Base-by-base conservation (phyloP, 2,329 filamentous ascomycete species). In the Cladophialophora immunda region DNA sequence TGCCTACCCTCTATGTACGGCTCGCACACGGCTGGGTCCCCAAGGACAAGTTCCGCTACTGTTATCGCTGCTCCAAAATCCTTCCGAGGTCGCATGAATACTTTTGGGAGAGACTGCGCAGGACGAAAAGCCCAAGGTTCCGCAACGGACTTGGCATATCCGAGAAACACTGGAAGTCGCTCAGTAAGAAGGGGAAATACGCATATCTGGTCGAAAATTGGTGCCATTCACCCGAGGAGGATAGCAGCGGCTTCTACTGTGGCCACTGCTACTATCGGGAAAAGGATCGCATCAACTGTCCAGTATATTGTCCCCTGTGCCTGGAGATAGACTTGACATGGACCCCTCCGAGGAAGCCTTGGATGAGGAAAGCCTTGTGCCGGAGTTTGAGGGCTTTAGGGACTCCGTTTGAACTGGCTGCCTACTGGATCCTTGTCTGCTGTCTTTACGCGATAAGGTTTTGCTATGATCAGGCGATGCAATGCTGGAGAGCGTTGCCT, bases 1-100 rank as follows among this genome's bases (percentile, higher is more conserved):
- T 38, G 2, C 61, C 67, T 52, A 62, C 38, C n/a, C 66, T 72
- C 50, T 65, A 67, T 30, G 53, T 69, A 13, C 65, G 71, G 7
- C 69, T 72, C n/a, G 71, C 71, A 8, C 68, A 71, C 45, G 71
- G 71, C 27, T 72, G 71, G 71, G 50, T 69, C 15, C 66, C 68
- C 38, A 71, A 71, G 53, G 68, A 68, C 29, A 60, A 59, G 15
- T 56, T 68, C 30, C 69, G 69, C n/a, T 72, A 71, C 55, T 72
- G 71, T 60, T 62, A 60, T 41, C 65, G 62, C 4, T 72, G 71
- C 53, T 54, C 68, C 57, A 64, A 62, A 45, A 71, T 72, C 62
- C 56, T 71, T 62, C 64, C 69, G 36, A 61, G 71, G 7, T 62
- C 69, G 17, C 41, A 61, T 25, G 60, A 58, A 27, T 68, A 67